Conservation (phyloP, 2,329 filamentous ascomycete genomes). For the Fusarium sp. region DNA sequence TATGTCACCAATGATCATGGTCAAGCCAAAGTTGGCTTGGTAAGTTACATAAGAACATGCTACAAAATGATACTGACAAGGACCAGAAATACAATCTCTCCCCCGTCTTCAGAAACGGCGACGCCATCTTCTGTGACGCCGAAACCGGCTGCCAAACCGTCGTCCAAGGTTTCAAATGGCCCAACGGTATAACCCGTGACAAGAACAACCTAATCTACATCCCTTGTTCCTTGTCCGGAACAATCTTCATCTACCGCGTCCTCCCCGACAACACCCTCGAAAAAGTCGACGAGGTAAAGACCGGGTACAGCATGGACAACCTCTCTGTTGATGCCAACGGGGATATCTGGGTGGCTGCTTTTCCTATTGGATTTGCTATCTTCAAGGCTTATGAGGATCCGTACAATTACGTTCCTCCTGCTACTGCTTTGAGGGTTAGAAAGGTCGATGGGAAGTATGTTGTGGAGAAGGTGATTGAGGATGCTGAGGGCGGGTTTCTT, state of each 20-base stretch:
- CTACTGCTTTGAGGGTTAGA: constrained; percentile 21
- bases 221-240: constrained; percentile 41
- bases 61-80: background rate
- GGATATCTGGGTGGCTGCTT: constrained; percentile 31
- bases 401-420: constrained; percentile 2
- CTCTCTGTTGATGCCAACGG: constrained; percentile 38
- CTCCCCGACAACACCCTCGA: constrained; percentile 6
- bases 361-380: constrained; percentile 24
- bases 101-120: constrained; percentile 40
- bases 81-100: constrained; percentile 27
- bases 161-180: constrained; percentile 38
- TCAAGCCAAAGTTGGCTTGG: constrained; percentile 24
- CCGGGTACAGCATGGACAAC: constrained; percentile 35
- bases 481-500: constrained; percentile 28
- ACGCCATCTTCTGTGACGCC: constrained; percentile 45
- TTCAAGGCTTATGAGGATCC: constrained; percentile 33
- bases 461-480: constrained; percentile 40
- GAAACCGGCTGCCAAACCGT: constrained; percentile 37
- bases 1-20: constrained; percentile 41
- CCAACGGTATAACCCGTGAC: constrained; percentile 47
- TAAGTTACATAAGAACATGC: background rate
- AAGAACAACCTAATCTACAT: constrained; percentile 48
- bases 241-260: constrained; percentile 29
- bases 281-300: constrained; percentile 19
- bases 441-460: constrained; percentile 14